Evolutionary conservation across 2,329 filamentous ascomycete genomes (phyloP).

Genomic region (Alternaria ventricosa): DNA sequence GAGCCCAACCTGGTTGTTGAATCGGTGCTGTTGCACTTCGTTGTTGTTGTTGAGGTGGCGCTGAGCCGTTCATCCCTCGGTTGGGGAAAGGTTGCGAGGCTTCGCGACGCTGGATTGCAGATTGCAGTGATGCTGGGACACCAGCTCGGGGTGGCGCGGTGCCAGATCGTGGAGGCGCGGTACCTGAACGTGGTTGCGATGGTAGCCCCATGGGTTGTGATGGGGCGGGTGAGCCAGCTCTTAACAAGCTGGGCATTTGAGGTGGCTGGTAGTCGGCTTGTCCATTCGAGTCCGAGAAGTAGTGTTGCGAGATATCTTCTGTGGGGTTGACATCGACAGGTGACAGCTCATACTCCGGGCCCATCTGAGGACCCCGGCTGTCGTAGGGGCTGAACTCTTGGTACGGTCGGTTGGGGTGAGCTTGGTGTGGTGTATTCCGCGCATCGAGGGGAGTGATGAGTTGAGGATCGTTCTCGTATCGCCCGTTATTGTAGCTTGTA

Average conservation of each 20-base stretch:
- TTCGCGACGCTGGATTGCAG: slow-evolving; percentile 47
- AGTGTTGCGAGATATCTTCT: slow-evolving; percentile 21
- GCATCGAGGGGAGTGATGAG: slow-evolving; percentile 26
- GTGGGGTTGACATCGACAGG: slow-evolving; percentile 40
- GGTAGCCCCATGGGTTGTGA: slow-evolving; percentile 28
- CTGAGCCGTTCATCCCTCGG: slow-evolving; percentile 31
- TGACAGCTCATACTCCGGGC: slow-evolving; percentile 43
- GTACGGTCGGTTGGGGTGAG: slow-evolving; percentile 25
- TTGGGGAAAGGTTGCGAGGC: slow-evolving; percentile 42
- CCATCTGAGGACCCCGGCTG: slow-evolving; percentile 31
- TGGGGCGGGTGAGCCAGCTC: slow-evolving; percentile 39
- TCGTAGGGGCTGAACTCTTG: slow-evolving; percentile 44
- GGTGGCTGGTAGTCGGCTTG: slow-evolving; percentile 32
- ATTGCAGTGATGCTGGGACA: slow-evolving; percentile 41
- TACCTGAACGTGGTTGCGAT: slow-evolving; percentile 22
- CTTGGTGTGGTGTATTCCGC: background rate
- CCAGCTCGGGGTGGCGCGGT: slow-evolving; percentile 41
- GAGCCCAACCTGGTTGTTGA: slow-evolving; percentile 36
- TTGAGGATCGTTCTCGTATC: slow-evolving; percentile 31
- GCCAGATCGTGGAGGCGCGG: slow-evolving; percentile 32
- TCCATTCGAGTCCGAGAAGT: slow-evolving; percentile 28
- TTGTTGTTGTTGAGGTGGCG: slow-evolving; percentile 35
- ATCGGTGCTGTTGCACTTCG: slow-evolving; percentile 46
- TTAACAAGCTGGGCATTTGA: slow-evolving; percentile 33
- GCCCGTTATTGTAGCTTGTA: slow-evolving; percentile 33